These are phyloP conservation scores for Fusarium solani-melongenae DNA, from an alignment of 2,329 filamentous ascomycete species.

Conservation along the genomic window DNA sequence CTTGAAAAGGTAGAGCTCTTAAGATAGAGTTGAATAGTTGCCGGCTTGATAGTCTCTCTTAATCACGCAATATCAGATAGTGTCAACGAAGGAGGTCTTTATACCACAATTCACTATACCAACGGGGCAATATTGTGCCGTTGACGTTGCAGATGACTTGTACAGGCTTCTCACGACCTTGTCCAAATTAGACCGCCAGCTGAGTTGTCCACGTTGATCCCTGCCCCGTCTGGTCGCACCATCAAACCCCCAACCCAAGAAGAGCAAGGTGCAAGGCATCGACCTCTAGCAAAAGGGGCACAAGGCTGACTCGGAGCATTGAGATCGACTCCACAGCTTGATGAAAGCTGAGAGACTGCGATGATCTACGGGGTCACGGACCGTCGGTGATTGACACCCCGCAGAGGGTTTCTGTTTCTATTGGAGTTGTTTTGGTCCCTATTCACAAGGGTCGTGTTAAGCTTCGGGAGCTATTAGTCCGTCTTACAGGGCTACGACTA, in stretches of 20 bases:
- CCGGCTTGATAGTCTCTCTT: neutral
- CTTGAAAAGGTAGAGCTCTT: neutral
- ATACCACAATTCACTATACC: too few relatives aligned
- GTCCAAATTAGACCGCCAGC: neutral
- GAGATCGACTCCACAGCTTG: neutral
- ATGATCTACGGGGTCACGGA: neutral
- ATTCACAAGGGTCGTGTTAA: neutral
- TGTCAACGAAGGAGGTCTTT: neutral
- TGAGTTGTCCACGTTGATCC: neutral
- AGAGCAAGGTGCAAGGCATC: neutral
- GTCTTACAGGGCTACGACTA: neutral
- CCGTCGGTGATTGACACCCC: constrained; percentile 1
- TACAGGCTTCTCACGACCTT: neutral
- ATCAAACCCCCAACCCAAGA: neutral
- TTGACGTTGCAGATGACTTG: neutral
- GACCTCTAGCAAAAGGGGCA: neutral
- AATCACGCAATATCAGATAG: neutral
- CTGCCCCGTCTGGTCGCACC: neutral
- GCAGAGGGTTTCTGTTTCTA: neutral
- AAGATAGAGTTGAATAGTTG: neutral
- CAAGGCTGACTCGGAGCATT: constrained; percentile 17
- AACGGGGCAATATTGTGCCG: constrained; percentile 17
- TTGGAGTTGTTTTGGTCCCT: neutral
- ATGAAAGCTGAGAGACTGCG: constrained; percentile 12
- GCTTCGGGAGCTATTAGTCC: neutral